Evolutionary conservation across 345 rosid species (phyloP), one percentile per base, ranked within the genome.

Genomic region (Ceriops decandra): DNA sequence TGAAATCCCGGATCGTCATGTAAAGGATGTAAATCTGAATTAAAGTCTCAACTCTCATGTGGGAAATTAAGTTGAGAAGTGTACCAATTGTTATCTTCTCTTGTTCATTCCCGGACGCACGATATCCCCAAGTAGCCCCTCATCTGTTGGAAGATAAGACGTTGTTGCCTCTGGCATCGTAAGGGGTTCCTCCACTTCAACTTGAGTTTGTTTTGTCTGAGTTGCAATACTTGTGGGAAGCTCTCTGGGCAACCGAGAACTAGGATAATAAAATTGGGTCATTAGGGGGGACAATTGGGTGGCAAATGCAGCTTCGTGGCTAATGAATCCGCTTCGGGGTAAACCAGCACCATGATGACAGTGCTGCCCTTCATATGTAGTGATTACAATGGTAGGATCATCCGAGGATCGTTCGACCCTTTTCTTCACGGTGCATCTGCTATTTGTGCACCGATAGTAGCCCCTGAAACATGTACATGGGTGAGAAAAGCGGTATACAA

Each of bases 331-430:
- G 6, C 96, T 91, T 42, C 95, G 82, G 11, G 90, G 96, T 77
- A 86, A 89, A 49, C 96, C 95, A 30, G 84, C 81, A 6, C 90
- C 84, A 11, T 89, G 99, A 68, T 93, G 99, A 56, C 97, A 91
- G 76, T 93, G 99, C 69, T 93, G 99, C 53, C 99, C 99, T 82
- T 93, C 99, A 62, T 93, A 93, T 33, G 99, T 93, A 10, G 99
- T 93, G 53, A 93, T 91, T 28, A 93, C 97, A 30, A 74, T 66
- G 5, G 93, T 67, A 51, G 96, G 89, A 80, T 93, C 97, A 53
- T 91, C 91, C 0, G 89, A 91, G 26, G 97, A 93, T 27, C 99
- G 77, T 73, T 93, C 99, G 47, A 93, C 99, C 77, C 99, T 85
- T 82, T 93, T 93, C 83, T 93, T 93, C 75, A 93, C 99, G 0